phyloP scores from a whole-genome alignment of 176 grass and related monocot genomes.

The Melocanna baccifera region DNA sequence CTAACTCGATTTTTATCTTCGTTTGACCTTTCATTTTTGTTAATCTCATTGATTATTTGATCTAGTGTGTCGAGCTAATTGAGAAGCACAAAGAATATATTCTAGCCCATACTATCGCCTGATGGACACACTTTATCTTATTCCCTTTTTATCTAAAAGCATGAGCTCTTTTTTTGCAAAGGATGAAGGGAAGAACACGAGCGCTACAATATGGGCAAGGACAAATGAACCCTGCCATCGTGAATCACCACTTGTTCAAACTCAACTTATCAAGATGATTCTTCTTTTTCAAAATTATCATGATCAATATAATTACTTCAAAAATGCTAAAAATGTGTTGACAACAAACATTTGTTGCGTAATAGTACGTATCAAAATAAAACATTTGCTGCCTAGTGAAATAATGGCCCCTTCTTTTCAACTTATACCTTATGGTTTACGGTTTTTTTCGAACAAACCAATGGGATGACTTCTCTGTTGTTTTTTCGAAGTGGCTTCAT shows the following conservation, averaged over 20 bases:
- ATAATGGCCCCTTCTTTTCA: not conserved
- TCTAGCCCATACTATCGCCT: not conserved
- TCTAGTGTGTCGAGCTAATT: not conserved
- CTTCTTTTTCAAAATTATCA: not conserved
- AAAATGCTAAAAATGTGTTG: not conserved
- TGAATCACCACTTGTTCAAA: not conserved
- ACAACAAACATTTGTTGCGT: no score
- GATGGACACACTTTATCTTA: not conserved
- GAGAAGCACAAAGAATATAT: constrained; percentile 5
- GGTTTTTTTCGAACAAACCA: no score
- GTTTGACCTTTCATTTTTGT: not conserved
- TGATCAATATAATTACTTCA: not conserved
- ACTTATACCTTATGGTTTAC: no score
- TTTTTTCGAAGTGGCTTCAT: no score
- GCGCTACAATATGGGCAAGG: not conserved
- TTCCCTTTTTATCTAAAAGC: constrained; percentile 18
- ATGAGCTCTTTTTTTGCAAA: not conserved
- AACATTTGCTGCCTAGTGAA: not conserved
- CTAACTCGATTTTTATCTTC: not conserved
- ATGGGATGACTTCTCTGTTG: no score
- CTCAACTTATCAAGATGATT: not conserved
- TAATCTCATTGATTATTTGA: not conserved
- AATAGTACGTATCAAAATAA: no score
- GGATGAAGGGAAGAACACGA: not conserved
- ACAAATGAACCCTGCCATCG: not conserved